Evolutionary conservation across 495 filamentous ascomycete genomes (phyloP).

Genomic region (Choiromyces venosus): DNA sequence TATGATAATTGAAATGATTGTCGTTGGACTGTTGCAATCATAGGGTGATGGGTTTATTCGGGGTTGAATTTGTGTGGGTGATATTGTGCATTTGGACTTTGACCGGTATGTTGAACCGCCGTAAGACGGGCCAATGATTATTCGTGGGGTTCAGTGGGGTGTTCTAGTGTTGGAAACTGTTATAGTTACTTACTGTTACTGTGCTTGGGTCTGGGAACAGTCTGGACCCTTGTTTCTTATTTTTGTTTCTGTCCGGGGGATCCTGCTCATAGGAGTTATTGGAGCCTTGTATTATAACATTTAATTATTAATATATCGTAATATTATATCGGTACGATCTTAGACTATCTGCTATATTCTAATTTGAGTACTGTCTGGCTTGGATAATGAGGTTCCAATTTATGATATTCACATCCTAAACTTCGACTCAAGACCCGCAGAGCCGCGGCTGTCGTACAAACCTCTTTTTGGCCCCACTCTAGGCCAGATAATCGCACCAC

Average conservation of each 20-base stretch:
- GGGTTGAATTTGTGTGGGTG: not conserved
- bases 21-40: not conserved
- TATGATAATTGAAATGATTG: not conserved
- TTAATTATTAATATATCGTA: not conserved
- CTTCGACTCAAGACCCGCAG: no score
- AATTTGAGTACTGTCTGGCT: not conserved
- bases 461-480: not conserved
- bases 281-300: not conserved
- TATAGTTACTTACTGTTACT: not conserved
- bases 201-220: not conserved
- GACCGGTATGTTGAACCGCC: not conserved
- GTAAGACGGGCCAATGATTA: not conserved
- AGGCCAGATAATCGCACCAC: conserved; percentile 27
- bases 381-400: not conserved
- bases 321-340: not conserved
- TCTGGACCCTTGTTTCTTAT: not conserved
- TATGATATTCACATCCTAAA: no score
- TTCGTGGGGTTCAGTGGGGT: not conserved
- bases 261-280: not conserved
- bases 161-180: not conserved
- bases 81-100: not conserved
- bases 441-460: not conserved
- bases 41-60: not conserved
- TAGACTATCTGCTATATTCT: not conserved
- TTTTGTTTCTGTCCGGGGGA: not conserved